Conservation (phyloP, 2,329 filamentous ascomycete species). For the Pseudogymnoascus sp. region DNA sequence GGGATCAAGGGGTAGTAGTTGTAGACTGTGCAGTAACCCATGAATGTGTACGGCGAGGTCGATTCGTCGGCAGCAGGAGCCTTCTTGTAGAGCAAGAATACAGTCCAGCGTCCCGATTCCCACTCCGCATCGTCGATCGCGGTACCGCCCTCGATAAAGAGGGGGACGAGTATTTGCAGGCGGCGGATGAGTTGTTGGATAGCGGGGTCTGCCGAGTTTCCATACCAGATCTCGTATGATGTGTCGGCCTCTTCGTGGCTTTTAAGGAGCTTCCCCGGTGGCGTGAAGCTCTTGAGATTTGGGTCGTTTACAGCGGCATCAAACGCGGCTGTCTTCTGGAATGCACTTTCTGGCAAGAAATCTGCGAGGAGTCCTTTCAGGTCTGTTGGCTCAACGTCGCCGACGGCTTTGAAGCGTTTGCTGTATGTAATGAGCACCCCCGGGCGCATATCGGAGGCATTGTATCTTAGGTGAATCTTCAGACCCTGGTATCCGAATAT, state of each 20-base stretch:
- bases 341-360: conserved; percentile 60
- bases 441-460: conserved; percentile 68
- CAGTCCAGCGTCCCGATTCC: conserved; percentile 73
- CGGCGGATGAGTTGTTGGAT: conserved; percentile 68
- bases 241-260: conserved; percentile 54
- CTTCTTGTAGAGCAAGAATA: conserved; percentile 80
- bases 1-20: conserved; percentile 43
- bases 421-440: conserved; percentile 63
- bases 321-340: conserved; percentile 1
- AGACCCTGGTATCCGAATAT: conserved; percentile 87
- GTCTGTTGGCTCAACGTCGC: conserved; percentile 62
- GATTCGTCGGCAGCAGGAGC: conserved; percentile 36
- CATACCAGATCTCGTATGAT: conserved; percentile 78
- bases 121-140: conserved; percentile 64
- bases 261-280: conserved; percentile 66
- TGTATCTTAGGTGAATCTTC: conserved; percentile 62
- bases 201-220: conserved; percentile 60
- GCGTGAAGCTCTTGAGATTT: conserved; percentile 44
- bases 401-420: conserved; percentile 62
- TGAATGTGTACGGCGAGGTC: conserved; percentile 64
- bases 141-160: conserved; percentile 92
- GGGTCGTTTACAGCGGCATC: conserved; percentile 15
- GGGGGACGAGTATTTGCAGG: conserved; percentile 72
- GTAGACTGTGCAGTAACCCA: conserved; percentile 87
- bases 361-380: conserved; percentile 47